phyloP scores from a whole-genome alignment of 2,329 filamentous ascomycete genomes.

The Calonectria naviculata region DNA sequence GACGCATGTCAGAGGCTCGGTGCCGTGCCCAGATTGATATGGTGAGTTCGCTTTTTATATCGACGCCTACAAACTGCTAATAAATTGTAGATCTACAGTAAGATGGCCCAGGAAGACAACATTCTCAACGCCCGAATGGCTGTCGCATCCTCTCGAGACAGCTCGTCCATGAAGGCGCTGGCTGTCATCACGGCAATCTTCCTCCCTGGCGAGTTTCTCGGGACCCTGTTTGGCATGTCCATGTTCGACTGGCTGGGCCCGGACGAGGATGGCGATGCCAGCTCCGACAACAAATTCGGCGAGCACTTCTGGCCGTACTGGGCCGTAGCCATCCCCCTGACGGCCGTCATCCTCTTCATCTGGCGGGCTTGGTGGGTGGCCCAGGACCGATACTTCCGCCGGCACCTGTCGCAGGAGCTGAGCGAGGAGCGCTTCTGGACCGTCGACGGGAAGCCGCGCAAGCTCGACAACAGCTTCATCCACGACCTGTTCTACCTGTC shows the following conservation, averaged over 20 bases:
- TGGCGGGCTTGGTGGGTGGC: slow-evolving; percentile 62
- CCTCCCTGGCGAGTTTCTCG: slow-evolving; percentile 58
- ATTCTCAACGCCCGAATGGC: slow-evolving; percentile 56
- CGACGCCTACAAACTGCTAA: not conserved
- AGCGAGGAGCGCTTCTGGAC: slow-evolving; percentile 62
- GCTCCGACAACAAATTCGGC: slow-evolving; percentile 43
- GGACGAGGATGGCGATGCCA: slow-evolving; percentile 40
- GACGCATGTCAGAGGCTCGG: slow-evolving; percentile 57
- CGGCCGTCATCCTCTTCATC: slow-evolving; percentile 51
- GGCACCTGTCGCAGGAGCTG: slow-evolving; percentile 57
- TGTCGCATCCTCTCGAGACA: slow-evolving; percentile 53
- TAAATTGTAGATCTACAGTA: slow-evolving; percentile 55
- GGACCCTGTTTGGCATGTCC: slow-evolving; percentile 58
- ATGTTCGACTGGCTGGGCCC: slow-evolving; percentile 59
- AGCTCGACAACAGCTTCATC: slow-evolving; percentile 54
- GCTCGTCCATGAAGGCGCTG: slow-evolving; percentile 59
- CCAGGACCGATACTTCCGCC: slow-evolving; percentile 58
- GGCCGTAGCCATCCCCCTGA: slow-evolving; percentile 56
- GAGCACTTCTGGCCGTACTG: slow-evolving; percentile 59
- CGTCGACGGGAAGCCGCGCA: slow-evolving; percentile 53
- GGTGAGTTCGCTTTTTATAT: slow-evolving; percentile 39
- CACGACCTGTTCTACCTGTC: slow-evolving; percentile 57
- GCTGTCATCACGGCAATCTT: slow-evolving; percentile 61
- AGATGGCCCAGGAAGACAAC: slow-evolving; percentile 62
- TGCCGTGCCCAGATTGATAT: slow-evolving; percentile 60